A percentile compares a stretch with the other conserved stretches of the same genome.
Conservation (phyloP, 257 asterid genomes). For the Verbascum thapsus region DNA sequence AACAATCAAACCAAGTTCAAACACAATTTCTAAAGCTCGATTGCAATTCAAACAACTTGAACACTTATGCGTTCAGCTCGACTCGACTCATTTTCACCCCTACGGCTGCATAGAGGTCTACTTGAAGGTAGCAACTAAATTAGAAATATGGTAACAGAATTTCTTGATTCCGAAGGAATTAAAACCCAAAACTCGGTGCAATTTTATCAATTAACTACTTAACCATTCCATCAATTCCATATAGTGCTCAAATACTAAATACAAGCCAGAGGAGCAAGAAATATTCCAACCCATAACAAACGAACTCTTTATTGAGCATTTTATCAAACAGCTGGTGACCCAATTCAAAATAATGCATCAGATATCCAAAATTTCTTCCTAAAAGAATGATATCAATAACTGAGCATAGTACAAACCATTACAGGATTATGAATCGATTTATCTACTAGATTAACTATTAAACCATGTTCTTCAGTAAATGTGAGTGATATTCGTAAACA, state of each 20-base stretch:
- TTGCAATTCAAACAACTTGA: too few species aligned
- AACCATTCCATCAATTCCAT: slow-evolving; percentile 7
- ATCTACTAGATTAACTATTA: background rate
- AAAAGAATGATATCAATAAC: background rate
- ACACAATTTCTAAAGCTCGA: too few species aligned
- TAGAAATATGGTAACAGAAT: background rate
- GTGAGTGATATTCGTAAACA: background rate
- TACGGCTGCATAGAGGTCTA: background rate
- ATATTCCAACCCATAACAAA: background rate
- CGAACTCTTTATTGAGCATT: slow-evolving; percentile 29
- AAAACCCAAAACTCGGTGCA: background rate
- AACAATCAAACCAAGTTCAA: too few species aligned
- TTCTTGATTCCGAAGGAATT: slow-evolving; percentile 4
- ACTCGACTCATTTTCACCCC: too few species aligned
- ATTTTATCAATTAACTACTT: background rate
- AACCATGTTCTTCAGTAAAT: background rate
- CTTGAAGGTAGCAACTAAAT: background rate
- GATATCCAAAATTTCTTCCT: background rate
- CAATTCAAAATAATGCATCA: background rate
- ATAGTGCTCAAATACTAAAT: background rate
- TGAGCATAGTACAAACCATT: background rate
- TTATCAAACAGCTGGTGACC: slow-evolving; percentile 40
- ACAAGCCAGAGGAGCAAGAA: background rate
- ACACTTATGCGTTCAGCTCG: too few species aligned
- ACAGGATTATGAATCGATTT: too few species aligned